These are phyloP conservation scores for Microstegium vimineum DNA, from an alignment of 176 grass and related monocot genomes.

Conservation along the genomic window DNA sequence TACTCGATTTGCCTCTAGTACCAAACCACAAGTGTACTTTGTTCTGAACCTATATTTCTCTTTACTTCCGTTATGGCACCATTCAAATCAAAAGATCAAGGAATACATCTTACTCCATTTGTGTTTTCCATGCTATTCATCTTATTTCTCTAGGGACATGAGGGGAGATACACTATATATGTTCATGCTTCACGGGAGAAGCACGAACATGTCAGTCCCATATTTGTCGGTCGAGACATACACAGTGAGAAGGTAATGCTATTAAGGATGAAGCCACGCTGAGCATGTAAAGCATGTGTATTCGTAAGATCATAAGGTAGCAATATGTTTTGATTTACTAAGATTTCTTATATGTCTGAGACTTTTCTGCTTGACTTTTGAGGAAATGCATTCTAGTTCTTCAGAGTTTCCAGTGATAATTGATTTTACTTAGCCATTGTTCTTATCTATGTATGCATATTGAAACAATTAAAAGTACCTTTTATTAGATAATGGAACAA, in stretches of 20 bases:
- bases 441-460: background rate
- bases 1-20: background rate
- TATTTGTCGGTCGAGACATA: slow-evolving; percentile 66
- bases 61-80: background rate
- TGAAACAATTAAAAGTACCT: background rate
- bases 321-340: background rate
- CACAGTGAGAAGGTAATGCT: slow-evolving; percentile 72
- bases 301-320: background rate
- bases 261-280: background rate
- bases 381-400: background rate
- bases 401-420: background rate
- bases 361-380: background rate
- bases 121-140: background rate
- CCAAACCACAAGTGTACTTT: background rate
- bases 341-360: background rate
- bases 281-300: background rate
- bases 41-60: background rate
- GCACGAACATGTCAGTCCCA: slow-evolving; percentile 52
- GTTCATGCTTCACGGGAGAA: slow-evolving; percentile 71
- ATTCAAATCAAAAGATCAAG: background rate
- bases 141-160: slow-evolving; percentile 56
- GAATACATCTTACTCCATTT: background rate
- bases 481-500: no score
- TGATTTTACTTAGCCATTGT: background rate
- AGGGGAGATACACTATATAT: slow-evolving; percentile 78